Base-by-base conservation (phyloP, 1,139 yeast genomes). In the Pichia sp. region DNA sequence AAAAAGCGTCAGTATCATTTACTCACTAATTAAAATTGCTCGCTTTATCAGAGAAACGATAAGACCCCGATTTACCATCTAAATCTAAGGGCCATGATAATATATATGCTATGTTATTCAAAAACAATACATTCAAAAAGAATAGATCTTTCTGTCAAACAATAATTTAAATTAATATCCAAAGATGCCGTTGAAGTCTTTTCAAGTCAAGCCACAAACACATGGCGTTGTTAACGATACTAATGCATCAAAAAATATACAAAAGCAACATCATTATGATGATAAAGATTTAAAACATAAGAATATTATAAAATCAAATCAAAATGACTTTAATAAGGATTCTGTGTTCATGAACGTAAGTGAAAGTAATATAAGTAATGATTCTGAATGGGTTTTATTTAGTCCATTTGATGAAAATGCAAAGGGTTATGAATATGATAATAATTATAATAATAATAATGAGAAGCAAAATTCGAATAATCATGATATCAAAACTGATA, bases 371-470 rank as follows among this genome's bases (percentile, higher is more conserved):
- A 31, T 39, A 9, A 39, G 39, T 12, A 31, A 25, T 24, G 35
- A 35, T 6, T 42, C 49, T 2, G 49, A 46, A 29, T 46, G 49
- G 49, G 10, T 46, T 11, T 28, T 46, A 6, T 46, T 46, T 32
- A 37, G 35, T 30, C 41, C 35, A 2, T 26, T 32, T 28, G 39
- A 30, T 20, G 41, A 42, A n/a, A 30, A 33, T 11, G 33, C n/a
- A 4, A 32, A 33, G 6, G 22, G 22, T 25, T 39, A 37, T 22
- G 23, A 29, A 3, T 12, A 26, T n/a, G 24, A 25, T 25, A 29
- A 30, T 6, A 12, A 10, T n/a, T n/a, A n/a, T n/a, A 5, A 11
- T 6, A 26, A 29, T 24, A 6, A 20, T 22, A 22, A n/a, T n/a
- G n/a, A n/a, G n/a, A n/a, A n/a, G n/a, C n/a, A 3, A 22, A 11